phyloP scores from a whole-genome alignment of 2,329 filamentous ascomycete genomes.

The Geosmithia morbida region DNA sequence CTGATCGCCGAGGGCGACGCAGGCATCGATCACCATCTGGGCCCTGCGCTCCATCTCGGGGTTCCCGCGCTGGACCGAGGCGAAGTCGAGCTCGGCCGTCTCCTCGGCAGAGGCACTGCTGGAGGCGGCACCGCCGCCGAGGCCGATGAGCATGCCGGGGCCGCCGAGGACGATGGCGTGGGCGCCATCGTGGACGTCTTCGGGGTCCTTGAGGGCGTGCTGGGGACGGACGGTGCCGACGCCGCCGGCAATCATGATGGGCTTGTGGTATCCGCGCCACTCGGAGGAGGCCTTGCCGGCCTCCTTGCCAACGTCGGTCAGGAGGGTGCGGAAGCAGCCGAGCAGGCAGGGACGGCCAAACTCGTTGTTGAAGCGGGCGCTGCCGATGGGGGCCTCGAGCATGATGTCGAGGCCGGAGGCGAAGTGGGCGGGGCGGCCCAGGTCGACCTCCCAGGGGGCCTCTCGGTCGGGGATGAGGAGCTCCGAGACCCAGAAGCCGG shows the following conservation, averaged over 20 bases:
- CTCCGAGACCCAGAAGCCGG: constrained; percentile 91
- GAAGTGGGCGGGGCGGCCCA: constrained; percentile 82
- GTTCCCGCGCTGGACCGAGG: constrained; percentile 92
- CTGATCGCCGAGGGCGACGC: constrained; percentile 65
- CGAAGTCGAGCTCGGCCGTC: constrained; percentile 87
- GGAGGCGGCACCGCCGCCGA: constrained; percentile 89
- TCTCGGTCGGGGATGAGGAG: constrained; percentile 72
- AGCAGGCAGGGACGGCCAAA: constrained; percentile 82
- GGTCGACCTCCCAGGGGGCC: constrained; percentile 81
- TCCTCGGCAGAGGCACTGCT: constrained; percentile 79
- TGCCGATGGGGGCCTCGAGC: constrained; percentile 91
- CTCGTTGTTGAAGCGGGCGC: constrained; percentile 93
- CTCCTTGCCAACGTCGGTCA: constrained; percentile 41
- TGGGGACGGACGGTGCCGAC: constrained; percentile 84
- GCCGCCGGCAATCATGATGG: constrained; percentile 95
- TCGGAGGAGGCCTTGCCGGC: constrained; percentile 31
- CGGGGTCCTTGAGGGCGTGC: constrained; percentile 73
- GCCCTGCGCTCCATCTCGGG: constrained; percentile 91
- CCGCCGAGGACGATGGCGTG: constrained; percentile 88
- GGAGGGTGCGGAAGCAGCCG: constrained; percentile 83
- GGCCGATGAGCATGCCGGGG: constrained; percentile 92
- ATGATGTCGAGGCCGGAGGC: constrained; percentile 94
- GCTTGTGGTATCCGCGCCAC: constrained; percentile 89
- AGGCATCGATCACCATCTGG: constrained; percentile 96
- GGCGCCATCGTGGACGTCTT: constrained; percentile 71